Evolutionary conservation across 495 filamentous ascomycete species (phyloP).

Genomic region (Elaphomyces granulatus): DNA sequence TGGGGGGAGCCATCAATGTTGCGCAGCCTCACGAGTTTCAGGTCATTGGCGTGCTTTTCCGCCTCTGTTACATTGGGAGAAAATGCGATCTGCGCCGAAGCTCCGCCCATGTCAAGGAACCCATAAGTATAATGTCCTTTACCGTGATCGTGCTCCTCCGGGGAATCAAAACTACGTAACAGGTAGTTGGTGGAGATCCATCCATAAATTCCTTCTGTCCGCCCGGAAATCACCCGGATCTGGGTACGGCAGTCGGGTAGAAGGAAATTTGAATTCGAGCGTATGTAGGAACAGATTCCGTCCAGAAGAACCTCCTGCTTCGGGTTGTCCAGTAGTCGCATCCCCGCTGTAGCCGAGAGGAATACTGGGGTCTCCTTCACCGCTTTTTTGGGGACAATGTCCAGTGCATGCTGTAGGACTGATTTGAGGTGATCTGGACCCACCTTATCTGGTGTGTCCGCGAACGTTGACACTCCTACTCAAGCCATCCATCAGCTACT

Average conservation of each 20-base stretch:
- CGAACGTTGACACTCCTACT: slow-evolving; percentile 76
- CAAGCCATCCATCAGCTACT: background rate
- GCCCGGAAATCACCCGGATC: slow-evolving; percentile 91
- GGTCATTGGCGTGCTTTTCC: slow-evolving; percentile 75
- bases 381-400: slow-evolving; percentile 65
- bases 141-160: slow-evolving; percentile 56
- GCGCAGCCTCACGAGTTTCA: slow-evolving; percentile 72
- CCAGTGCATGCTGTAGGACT: slow-evolving; percentile 69
- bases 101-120: slow-evolving; percentile 96
- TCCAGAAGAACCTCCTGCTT: slow-evolving; percentile 57
- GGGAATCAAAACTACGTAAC: slow-evolving; percentile 81
- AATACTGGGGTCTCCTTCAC: slow-evolving; percentile 81
- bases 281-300: slow-evolving; percentile 74
- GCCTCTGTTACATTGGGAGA: slow-evolving; percentile 88
- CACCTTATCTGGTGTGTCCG: slow-evolving; percentile 56
- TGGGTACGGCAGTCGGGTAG: slow-evolving; percentile 83
- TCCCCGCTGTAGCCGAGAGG: slow-evolving; percentile 89
- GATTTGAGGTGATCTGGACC: slow-evolving; percentile 67
- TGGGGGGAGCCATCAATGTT: slow-evolving; percentile 58
- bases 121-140: slow-evolving; percentile 93
- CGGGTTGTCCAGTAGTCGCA: slow-evolving; percentile 68
- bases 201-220: slow-evolving; percentile 94
- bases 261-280: slow-evolving; percentile 61
- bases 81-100: slow-evolving; percentile 95
- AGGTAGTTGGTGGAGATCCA: slow-evolving; percentile 99